These are phyloP conservation scores for Phytophthora pluvialis DNA, from an alignment of 352 stramenopile species.

Conservation along the genomic window DNA sequence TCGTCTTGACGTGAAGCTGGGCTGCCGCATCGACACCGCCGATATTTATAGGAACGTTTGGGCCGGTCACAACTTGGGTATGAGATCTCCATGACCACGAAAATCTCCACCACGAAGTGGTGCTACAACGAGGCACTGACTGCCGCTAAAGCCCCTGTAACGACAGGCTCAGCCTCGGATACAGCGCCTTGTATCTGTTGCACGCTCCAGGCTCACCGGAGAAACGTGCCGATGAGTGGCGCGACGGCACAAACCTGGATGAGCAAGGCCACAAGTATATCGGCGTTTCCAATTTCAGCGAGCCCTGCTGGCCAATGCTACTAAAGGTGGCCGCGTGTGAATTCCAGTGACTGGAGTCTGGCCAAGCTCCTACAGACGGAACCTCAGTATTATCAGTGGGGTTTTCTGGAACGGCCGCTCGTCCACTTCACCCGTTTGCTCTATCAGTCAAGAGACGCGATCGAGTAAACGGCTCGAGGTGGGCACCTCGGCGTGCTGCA, in stretches of 20 bases:
- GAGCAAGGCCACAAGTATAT: conserved; percentile 72
- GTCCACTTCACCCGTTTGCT: too few species aligned
- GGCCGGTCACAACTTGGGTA: conserved; percentile 68
- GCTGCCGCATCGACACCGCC: conserved; percentile 91
- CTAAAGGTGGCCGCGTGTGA: conserved; percentile 54
- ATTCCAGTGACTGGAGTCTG: not conserved
- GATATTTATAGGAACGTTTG: conserved; percentile 88
- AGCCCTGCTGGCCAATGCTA: conserved; percentile 79
- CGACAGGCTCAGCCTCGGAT: conserved; percentile 67
- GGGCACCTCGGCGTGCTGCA: too few species aligned
- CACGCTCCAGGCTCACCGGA: conserved; percentile 56
- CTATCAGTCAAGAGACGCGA: too few species aligned
- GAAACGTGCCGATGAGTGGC: conserved; percentile 50
- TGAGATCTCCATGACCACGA: conserved; percentile 90
- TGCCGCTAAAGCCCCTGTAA: conserved; percentile 50
- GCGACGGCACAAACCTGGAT: conserved; percentile 54
- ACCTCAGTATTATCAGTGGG: too few species aligned
- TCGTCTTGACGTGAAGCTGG: conserved; percentile 60
- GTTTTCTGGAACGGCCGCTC: too few species aligned
- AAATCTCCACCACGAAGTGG: conserved; percentile 65
- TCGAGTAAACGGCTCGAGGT: too few species aligned
- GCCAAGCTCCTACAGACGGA: too few species aligned
- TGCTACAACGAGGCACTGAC: conserved; percentile 69
- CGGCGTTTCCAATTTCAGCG: conserved; percentile 91
- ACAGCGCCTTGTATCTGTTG: conserved; percentile 84